Evolutionary conservation across 2,329 filamentous ascomycete species (phyloP).

Genomic region (Cordyceps cateniannulata): DNA sequence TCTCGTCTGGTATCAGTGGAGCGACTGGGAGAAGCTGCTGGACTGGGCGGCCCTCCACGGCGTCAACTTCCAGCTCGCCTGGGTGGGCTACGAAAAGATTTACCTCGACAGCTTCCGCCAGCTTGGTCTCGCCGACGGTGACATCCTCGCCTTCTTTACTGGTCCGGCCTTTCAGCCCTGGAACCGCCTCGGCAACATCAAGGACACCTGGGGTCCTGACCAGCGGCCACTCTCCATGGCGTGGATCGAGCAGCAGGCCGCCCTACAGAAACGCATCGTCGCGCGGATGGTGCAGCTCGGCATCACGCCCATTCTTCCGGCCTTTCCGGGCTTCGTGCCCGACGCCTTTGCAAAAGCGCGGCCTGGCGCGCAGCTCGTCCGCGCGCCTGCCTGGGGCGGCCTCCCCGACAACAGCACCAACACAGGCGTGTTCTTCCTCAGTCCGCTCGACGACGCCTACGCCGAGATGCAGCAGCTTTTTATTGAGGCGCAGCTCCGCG

Average conservation of each 20-base stretch:
- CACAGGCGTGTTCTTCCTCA: slow-evolving; percentile 40
- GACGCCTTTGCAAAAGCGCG: slow-evolving; percentile 29
- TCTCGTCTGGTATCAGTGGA: slow-evolving; percentile 26
- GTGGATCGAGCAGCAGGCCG: slow-evolving; percentile 42
- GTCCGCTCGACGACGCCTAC: slow-evolving; percentile 38
- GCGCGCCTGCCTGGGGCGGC: slow-evolving; percentile 35
- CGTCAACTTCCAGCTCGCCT: slow-evolving; percentile 44
- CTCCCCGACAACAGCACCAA: slow-evolving; percentile 30
- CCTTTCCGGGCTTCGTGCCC: slow-evolving; percentile 45
- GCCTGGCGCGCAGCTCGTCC: slow-evolving; percentile 36
- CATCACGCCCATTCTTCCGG: slow-evolving; percentile 44
- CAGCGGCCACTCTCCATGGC: slow-evolving; percentile 28
- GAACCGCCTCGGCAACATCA: slow-evolving; percentile 48
- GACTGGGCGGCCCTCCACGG: slow-evolving; percentile 46
- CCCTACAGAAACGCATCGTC: slow-evolving; percentile 41
- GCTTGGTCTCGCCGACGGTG: slow-evolving; percentile 35
- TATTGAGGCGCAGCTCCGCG: slow-evolving; percentile 35
- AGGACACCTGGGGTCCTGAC: slow-evolving; percentile 40
- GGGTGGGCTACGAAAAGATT: slow-evolving; percentile 45
- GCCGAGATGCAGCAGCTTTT: slow-evolving; percentile 37
- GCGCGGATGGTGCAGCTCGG: slow-evolving; percentile 43
- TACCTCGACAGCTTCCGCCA: slow-evolving; percentile 40
- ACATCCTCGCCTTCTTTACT: slow-evolving; percentile 39
- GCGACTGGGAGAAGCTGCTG: slow-evolving; percentile 45
- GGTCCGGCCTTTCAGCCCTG: slow-evolving; percentile 46